These are phyloP conservation scores for Candida sphagnicola DNA, from an alignment of 805 yeast species.

Conservation along the genomic window DNA sequence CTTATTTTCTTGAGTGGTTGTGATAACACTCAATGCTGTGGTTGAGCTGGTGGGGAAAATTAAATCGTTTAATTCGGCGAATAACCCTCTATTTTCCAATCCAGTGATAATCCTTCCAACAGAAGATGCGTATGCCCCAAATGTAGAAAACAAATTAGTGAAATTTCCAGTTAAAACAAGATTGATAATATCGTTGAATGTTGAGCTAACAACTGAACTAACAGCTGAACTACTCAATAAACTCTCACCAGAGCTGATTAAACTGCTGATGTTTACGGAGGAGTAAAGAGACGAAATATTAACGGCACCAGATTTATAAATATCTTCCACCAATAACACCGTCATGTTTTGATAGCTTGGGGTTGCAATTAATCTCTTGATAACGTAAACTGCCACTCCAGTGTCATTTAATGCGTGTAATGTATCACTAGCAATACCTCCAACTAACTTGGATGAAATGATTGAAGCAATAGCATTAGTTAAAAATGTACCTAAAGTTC, in stretches of 20 bases:
- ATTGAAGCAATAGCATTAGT: slow-evolving; percentile 25
- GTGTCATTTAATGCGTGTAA: slow-evolving; percentile 38
- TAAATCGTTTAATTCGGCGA: slow-evolving; percentile 32
- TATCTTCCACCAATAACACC: slow-evolving; percentile 25
- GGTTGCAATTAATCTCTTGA: slow-evolving; percentile 32
- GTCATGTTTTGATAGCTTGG: slow-evolving; percentile 34
- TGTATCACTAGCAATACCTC: slow-evolving; percentile 13
- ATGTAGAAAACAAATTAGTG: slow-evolving; percentile 13
- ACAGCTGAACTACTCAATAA: slow-evolving; percentile 17
- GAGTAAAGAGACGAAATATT: slow-evolving; percentile 12
- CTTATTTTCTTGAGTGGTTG: slow-evolving; percentile 1
- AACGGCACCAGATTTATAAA: slow-evolving; percentile 24
- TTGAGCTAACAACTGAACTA: slow-evolving; percentile 18
- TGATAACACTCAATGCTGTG: slow-evolving; percentile 6
- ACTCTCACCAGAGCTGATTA: slow-evolving; percentile 16
- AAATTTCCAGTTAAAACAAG: slow-evolving; percentile 11
- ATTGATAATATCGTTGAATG: slow-evolving; percentile 13
- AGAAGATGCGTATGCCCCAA: slow-evolving; percentile 28
- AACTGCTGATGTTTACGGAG: slow-evolving; percentile 22
- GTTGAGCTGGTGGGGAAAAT: slow-evolving; percentile 22
- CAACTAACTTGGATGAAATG: slow-evolving; percentile 25
- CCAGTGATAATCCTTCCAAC: slow-evolving; percentile 25
- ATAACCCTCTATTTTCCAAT: slow-evolving; percentile 49
- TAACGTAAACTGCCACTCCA: slow-evolving; percentile 32
- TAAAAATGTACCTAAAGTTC: slow-evolving; percentile 23